Base-by-base conservation (phyloP, 305 asterid genomes). In the Withania somnifera region DNA sequence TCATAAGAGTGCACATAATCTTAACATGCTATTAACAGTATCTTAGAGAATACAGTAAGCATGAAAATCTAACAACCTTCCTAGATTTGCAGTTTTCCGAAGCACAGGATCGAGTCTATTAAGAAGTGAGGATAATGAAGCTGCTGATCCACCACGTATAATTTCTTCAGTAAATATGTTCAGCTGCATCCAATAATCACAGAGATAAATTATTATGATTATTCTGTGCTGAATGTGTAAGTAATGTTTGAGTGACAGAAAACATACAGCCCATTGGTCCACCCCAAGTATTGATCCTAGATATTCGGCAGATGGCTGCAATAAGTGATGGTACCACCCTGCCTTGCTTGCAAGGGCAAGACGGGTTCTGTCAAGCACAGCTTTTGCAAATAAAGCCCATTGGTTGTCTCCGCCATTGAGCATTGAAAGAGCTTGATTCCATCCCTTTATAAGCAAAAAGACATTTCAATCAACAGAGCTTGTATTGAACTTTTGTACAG, bases 301-400 rank as follows among this genome's bases (percentile, higher is more conserved):
- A 86, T 95, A 92, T 88, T 95, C 98, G n/a, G 99, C 98, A 66
- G 99, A 92, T 80, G 98, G 98, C 84, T 97, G 99, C 89, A 97
- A 86, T 84, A 97, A 88, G 76, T 91, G 92, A 87, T 93, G 97
- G 85, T 90, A 97, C 86, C 91, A 87, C 91, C 92, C 98, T 3
- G 94, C 98, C 86, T 92, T 97, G 95, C 91, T 91, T 77, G 97
- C 90, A 80, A 97, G 98, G 69, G 97, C 89, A 86, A 97, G 98
- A 67, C 98, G 92, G 68, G 94, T 92, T 87, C 98, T 89, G 90
- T 97, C 99, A 82, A 97, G 98, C 81, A 93, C 91, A 71, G 99
- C 90, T 87, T 97, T 97, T 47, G 99, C 95, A 89, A 93, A 97
- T 87, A 97, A 92, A 69, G 97, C 98, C 95, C 98, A 93, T 81